Conservation (phyloP, 129 eudicot species). For the Calendula officinalis region DNA sequence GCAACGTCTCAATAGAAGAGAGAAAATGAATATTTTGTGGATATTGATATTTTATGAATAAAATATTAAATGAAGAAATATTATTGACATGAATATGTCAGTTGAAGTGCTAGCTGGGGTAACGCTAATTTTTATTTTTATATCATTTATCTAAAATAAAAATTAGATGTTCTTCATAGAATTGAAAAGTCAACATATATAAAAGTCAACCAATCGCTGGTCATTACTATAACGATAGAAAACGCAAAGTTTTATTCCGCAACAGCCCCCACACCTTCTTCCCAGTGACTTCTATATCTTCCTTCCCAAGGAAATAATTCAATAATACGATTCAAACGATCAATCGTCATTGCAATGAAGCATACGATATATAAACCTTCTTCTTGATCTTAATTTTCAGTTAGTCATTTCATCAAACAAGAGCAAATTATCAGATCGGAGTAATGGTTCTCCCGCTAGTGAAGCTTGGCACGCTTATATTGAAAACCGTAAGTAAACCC, state of each 20-base stretch:
- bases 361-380: conserved; percentile 6
- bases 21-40: too few species aligned
- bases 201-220: too few species aligned
- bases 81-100: too few species aligned
- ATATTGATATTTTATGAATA: too few species aligned
- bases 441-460: conserved; percentile 59
- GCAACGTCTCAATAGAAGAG: too few species aligned
- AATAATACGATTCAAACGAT: not conserved
- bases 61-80: too few species aligned
- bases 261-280: conserved; percentile 12
- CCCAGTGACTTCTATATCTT: not conserved
- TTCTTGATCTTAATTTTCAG: not conserved
- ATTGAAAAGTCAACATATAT: too few species aligned
- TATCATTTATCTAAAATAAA: too few species aligned
- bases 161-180: too few species aligned
- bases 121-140: too few species aligned
- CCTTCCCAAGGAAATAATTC: conserved; percentile 1
- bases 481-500: conserved; percentile 84
- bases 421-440: conserved; percentile 10
- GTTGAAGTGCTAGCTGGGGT: too few species aligned
- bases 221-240: too few species aligned
- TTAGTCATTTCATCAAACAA: conserved; percentile 21
- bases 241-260: conserved; percentile 10
- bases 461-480: conserved; percentile 84
- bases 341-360: conserved; percentile 2